Conservation (phyloP, 306 rosid genomes). For the Lupinus albus region DNA sequence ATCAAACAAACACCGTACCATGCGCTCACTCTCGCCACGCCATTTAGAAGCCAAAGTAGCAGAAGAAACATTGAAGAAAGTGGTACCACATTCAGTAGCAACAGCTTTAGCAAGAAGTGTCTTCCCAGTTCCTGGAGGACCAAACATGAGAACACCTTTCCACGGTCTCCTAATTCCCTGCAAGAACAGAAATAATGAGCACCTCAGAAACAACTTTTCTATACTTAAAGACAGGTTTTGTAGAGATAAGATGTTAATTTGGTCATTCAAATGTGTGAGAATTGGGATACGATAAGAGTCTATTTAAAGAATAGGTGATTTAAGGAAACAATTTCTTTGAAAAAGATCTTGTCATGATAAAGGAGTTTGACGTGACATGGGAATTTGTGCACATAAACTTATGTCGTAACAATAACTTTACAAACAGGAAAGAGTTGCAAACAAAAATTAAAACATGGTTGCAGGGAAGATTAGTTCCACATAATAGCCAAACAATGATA, state of each 20-base stretch:
- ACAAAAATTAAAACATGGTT: not conserved
- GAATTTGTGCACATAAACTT: slow-evolving; percentile 13
- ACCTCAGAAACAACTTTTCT: slow-evolving; percentile 24
- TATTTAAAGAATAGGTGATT: slow-evolving; percentile 13
- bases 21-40: slow-evolving; percentile 99
- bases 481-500: slow-evolving; percentile 13
- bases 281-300: slow-evolving; percentile 9
- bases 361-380: slow-evolving; percentile 5
- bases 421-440: not conserved
- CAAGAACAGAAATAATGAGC: slow-evolving; percentile 44
- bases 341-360: not conserved
- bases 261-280: slow-evolving; percentile 18
- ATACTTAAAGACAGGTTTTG: not conserved
- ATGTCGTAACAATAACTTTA: slow-evolving; percentile 7
- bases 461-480: not conserved
- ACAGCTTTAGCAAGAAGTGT: slow-evolving; percentile 98
- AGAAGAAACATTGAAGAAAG: slow-evolving; percentile 96
- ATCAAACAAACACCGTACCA: slow-evolving; percentile 97
- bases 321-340: not conserved
- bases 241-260: too few species aligned
- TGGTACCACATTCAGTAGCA: slow-evolving; percentile 98
- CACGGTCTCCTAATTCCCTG: slow-evolving; percentile 99
- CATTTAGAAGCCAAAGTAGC: slow-evolving; percentile 98
- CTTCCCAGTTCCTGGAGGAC: slow-evolving; percentile 99
- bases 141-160: slow-evolving; percentile 99